Evolutionary conservation across 2,329 filamentous ascomycete genomes (phyloP).

Genomic region (Elsinoe batatas): DNA sequence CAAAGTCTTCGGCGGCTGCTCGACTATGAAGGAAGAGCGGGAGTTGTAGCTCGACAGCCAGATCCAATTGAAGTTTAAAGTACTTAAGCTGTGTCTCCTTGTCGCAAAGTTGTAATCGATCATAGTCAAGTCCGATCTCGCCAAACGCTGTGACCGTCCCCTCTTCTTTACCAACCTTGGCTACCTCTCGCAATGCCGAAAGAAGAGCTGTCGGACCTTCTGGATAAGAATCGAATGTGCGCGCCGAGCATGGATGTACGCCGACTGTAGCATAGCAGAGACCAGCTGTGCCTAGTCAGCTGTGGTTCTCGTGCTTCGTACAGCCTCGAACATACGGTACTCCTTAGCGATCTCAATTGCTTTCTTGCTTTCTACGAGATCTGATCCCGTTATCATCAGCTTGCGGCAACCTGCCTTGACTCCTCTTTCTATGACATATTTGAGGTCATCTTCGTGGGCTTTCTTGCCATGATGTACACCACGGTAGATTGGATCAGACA

Average conservation of each 20-base stretch:
- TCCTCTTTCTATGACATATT: constrained; percentile 69
- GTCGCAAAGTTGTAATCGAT: constrained; percentile 73
- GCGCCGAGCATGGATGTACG: constrained; percentile 83
- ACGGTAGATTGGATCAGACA: constrained; percentile 82
- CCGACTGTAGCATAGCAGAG: constrained; percentile 84
- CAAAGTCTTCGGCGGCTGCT: constrained; percentile 78
- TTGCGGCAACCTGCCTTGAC: constrained; percentile 71
- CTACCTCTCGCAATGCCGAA: constrained; percentile 52
- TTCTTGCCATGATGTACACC: constrained; percentile 76
- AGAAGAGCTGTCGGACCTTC: constrained; percentile 49
- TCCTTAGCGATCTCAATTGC: constrained; percentile 64
- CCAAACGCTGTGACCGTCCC: constrained; percentile 71
- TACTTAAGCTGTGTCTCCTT: constrained; percentile 73
- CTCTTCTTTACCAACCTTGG: constrained; percentile 47
- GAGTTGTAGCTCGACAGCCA: constrained; percentile 66
- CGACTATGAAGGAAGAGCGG: constrained; percentile 89
- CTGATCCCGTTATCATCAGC: constrained; percentile 87
- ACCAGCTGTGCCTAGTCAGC: constrained; percentile 30
- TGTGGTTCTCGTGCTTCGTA: constrained; percentile 16
- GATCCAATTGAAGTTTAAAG: constrained; percentile 71
- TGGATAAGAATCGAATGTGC: constrained; percentile 59
- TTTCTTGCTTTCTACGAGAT: constrained; percentile 65
- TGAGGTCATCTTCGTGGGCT: constrained; percentile 62
- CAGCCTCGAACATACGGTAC: constrained; percentile 49
- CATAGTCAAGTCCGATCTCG: constrained; percentile 94